phyloP scores from a whole-genome alignment of 2,329 filamentous ascomycete species.

The Ambrosiella beaveri region DNA sequence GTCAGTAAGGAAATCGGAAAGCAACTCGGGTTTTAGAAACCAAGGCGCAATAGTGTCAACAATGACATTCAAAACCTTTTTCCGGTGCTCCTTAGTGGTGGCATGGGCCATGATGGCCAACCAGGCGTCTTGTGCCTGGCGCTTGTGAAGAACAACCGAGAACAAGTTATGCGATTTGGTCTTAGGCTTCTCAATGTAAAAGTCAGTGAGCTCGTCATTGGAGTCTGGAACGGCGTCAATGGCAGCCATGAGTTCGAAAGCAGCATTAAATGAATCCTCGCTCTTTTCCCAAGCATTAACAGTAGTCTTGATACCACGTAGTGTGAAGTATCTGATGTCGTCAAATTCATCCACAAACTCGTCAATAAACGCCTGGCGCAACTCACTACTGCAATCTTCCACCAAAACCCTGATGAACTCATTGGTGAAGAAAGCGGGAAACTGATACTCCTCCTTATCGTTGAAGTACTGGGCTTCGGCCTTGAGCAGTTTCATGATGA shows the following conservation, averaged over 20 bases:
- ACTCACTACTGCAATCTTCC: constrained; percentile 35
- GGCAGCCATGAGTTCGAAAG: constrained; percentile 44
- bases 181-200: constrained; percentile 46
- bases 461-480: constrained; percentile 50
- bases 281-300: constrained; percentile 16
- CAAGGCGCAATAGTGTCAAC: constrained; percentile 68
- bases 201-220: constrained; percentile 48
- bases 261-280: constrained; percentile 30
- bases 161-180: constrained; percentile 50
- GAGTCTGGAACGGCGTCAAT: constrained; percentile 56
- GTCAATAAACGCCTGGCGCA: constrained; percentile 56
- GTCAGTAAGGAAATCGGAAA: constrained; percentile 95
- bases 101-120: constrained; percentile 53
- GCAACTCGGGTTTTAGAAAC: constrained; percentile 72
- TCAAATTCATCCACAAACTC: constrained; percentile 67
- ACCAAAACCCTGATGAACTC: constrained; percentile 35
- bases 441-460: constrained; percentile 46
- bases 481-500: constrained; percentile 73
- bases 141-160: constrained; percentile 55
- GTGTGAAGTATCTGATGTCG: constrained; percentile 71
- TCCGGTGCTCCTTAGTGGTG: constrained; percentile 57
- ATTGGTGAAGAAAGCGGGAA: constrained; percentile 29
- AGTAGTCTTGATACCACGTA: constrained; percentile 46
- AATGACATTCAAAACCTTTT: constrained; percentile 58
- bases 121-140: constrained; percentile 74